Base-by-base conservation (phyloP, 345 rosid genomes). In the Eucalyptus cladocalyx region DNA sequence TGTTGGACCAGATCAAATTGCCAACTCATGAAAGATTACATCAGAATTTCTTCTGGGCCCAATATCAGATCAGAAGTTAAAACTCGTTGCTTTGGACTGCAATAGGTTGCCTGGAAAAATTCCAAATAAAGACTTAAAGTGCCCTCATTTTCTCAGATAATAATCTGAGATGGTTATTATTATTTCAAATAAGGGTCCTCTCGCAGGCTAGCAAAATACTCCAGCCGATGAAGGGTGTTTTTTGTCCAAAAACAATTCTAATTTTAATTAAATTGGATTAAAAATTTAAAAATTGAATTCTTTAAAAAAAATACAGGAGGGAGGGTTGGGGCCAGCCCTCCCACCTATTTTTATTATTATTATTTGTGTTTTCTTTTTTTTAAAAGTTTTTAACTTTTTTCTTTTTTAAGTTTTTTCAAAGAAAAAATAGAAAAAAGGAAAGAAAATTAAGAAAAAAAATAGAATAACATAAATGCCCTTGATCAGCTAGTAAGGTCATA, bases 91-190 rank as follows among this genome's bases (percentile, higher is more conserved):
- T 65, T n/a, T 65, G 76, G 76, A 17, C 76, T 4, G 40, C 76
- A 2, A n/a, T 65, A n/a, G 34, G 30, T 10, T 10, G 30, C 6
- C 51, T 56, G 62, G 62, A 1, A 18, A 51, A 6, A 6, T 7
- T 7, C 9, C 1, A 21, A 53, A 53, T 21, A 2, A 53, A 1
- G 1, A 8, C 0, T 0, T 53, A 0, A 53, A 0, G 10, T 53
- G 0, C 5, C 26, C 5, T 21, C 5, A 8, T 21, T 0, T 21
- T 53, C 26, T 21, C 1, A 2, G 0, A 2, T 21, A 53, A 21
- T 0, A 21, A 21, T 21, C 58, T 53, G 11, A 53, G 21, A 53
- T 53, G 2, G 2, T 8, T 21, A 53, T 8, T 53, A 8, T 53
- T 53, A 0, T 53, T 21, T 53, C 58, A 53, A 8, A 53, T 53